Base-by-base conservation (phyloP, 148 eudicot genomes). In the Drosera capensis region DNA sequence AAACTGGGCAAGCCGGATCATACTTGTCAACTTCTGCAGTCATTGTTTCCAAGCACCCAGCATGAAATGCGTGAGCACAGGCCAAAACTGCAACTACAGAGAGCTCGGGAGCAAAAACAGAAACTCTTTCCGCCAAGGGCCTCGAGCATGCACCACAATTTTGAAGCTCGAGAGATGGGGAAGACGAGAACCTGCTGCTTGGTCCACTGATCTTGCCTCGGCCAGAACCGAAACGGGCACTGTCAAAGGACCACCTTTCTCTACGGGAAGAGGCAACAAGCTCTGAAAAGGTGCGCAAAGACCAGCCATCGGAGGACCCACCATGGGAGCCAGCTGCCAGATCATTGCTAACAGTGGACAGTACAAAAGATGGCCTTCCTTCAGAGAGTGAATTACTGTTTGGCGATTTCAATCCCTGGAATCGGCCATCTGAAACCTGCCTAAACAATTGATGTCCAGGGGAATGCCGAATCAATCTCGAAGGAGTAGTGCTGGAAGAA, bases 271-370 rank as follows among this genome's bases (percentile, higher is more conserved):
- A 58, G 24, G 71, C 62, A 30, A 68, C 69, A 34, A 68, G 69
- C 51, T 68, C 73, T 7, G 73, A 68, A 34, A 68, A 68, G 7
- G 73, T 64, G 46, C 65, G 73, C 15, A 64, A 40, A 22, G 73
- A 68, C 73, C 73, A 68, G 44, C 73, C 73, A 64, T 68, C 73
- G 36, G 65, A 68, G 42, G 73, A 59, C 34, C 73, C 65, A 29
- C 69, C 73, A 15, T 51, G 34, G 21, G 55, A 38, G 15, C 45
- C 45, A 15, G 23, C 18, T 22, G 62, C 36, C 15, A 64, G 54
- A 38, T 68, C 69, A 30, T 68, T 63, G 48, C 68, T 64, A 45
- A 40, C 34, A 51, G 69, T 54, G 7, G 69, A 59, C 21, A 68
- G 66, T 54, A 63, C 69, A 50, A 63, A 64, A 8, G 73, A 63